Evolutionary conservation across 768 basidiomycete species (phyloP).

Genomic region (Russula sp.): DNA sequence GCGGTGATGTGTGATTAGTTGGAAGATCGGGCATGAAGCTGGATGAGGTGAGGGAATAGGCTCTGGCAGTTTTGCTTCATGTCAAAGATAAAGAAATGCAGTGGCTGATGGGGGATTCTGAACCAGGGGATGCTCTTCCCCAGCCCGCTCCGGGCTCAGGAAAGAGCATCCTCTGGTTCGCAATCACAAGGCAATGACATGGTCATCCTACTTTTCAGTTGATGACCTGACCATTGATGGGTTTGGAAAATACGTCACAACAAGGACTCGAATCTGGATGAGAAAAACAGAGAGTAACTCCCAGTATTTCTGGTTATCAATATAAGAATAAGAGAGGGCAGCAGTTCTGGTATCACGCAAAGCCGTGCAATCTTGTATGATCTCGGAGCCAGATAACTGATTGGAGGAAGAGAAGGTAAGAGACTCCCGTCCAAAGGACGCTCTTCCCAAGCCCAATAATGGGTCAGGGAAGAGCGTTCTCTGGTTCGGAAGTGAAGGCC

Average conservation of each 20-base stretch:
- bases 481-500: background rate
- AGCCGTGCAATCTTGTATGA: background rate
- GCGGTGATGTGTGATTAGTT: too few relatives aligned
- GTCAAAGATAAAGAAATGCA: too few relatives aligned
- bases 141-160: background rate
- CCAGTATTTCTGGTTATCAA: background rate
- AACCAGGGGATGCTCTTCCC: background rate
- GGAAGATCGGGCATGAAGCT: too few relatives aligned
- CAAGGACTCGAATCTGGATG: background rate
- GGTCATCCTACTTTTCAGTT: too few relatives aligned
- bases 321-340: background rate
- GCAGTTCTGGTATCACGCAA: background rate
- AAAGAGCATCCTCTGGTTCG: background rate
- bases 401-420: background rate
- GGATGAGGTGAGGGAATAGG: too few relatives aligned
- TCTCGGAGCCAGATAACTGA: background rate
- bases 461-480: background rate
- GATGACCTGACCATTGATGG: too few relatives aligned
- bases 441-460: background rate
- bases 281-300: background rate
- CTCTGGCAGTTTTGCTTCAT: too few relatives aligned
- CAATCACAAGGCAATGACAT: background rate
- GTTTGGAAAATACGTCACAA: background rate
- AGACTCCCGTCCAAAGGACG: background rate
- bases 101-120: too few relatives aligned